A percentile compares a stretch with the other conserved stretches of the same genome.
These are phyloP conservation scores for Lentinula raphanica DNA, from an alignment of 768 basidiomycete species.

Conservation along the genomic window DNA sequence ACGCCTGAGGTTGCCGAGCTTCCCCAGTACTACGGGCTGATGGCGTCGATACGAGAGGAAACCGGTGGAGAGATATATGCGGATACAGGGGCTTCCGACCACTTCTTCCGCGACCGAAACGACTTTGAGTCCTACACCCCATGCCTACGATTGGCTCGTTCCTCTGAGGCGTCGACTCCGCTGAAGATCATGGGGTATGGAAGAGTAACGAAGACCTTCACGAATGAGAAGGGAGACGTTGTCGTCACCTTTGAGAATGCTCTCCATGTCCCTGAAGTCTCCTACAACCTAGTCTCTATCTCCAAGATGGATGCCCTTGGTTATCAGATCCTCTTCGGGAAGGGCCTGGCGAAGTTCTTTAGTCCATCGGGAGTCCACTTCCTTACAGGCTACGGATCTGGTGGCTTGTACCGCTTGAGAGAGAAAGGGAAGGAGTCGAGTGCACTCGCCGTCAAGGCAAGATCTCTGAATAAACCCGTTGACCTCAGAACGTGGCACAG, in stretches of 20 bases:
- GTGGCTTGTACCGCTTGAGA: neutral
- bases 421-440: no score
- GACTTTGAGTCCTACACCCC: conserved; percentile 15
- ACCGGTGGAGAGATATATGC: neutral
- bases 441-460: conserved; percentile 5
- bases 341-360: neutral
- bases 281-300: conserved; percentile 22
- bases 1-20: neutral
- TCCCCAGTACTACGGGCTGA: neutral
- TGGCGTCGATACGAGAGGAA: neutral
- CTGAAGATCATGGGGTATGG: conserved; percentile 20
- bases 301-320: conserved; percentile 13
- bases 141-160: neutral
- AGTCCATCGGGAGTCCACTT: neutral
- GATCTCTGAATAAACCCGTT: conserved; percentile 14
- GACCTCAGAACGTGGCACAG: conserved; percentile 22
- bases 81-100: conserved; percentile 20
- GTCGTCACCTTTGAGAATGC: conserved; percentile 17
- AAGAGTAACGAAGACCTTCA: conserved; percentile 10
- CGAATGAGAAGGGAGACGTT: conserved; percentile 6
- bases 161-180: conserved; percentile 6
- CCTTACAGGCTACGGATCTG: neutral
- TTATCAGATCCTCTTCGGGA: conserved; percentile 11
- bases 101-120: conserved; percentile 16
- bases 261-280: conserved; percentile 21